Conservation (phyloP, 805 yeast genomes). For the Yueomyces sp. region DNA sequence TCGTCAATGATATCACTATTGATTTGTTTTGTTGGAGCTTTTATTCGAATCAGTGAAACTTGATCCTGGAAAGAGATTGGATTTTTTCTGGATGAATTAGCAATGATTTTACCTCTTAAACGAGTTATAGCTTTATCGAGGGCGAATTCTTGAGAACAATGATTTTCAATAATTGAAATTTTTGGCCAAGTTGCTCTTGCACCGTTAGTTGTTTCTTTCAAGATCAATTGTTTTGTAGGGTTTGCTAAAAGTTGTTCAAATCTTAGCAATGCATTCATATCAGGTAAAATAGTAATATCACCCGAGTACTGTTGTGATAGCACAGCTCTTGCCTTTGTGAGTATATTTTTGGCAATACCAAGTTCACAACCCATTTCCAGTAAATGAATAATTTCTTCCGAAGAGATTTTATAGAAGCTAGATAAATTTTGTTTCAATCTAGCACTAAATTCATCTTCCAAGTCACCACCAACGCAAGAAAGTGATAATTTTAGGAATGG, state of each 20-base stretch:
- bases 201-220: constrained; percentile 56
- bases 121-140: constrained; percentile 61
- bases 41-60: neutral
- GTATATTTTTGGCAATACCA: constrained; percentile 65
- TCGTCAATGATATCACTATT: neutral
- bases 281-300: constrained; percentile 83
- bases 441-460: constrained; percentile 46
- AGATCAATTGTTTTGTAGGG: constrained; percentile 65
- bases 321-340: constrained; percentile 60
- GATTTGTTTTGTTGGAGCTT: neutral
- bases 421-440: constrained; percentile 38
- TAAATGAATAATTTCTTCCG: constrained; percentile 66
- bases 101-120: constrained; percentile 47
- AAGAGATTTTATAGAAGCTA: constrained; percentile 41
- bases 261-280: constrained; percentile 40
- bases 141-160: constrained; percentile 81
- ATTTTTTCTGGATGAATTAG: constrained; percentile 18
- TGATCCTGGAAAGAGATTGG: constrained; percentile 3
- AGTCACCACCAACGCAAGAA: constrained; percentile 55
- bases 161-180: constrained; percentile 69
- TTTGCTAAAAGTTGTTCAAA: constrained; percentile 53
- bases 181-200: constrained; percentile 91
- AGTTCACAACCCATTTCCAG: constrained; percentile 59
- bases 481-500: constrained; percentile 64
- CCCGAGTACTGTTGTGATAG: constrained; percentile 82